Evolutionary conservation across 805 yeast species (phyloP).

Genomic region (Pichia manshurica): DNA sequence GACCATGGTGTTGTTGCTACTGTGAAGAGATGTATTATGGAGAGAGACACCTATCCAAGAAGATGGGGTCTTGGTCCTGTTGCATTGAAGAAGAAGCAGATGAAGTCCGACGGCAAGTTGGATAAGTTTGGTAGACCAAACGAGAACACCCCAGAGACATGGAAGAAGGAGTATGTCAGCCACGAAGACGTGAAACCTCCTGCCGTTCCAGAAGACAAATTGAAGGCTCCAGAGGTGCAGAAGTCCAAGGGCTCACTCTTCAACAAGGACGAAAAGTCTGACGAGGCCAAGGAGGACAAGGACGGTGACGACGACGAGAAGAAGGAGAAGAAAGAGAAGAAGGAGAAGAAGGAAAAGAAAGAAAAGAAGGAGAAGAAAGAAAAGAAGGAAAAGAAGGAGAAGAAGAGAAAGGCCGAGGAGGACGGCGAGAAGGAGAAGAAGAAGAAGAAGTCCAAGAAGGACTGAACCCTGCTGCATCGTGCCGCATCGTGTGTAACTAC

Average conservation of each 20-base stretch:
- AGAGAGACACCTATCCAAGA: slow-evolving; percentile 98
- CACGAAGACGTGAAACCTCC: slow-evolving; percentile 60
- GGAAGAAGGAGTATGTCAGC: slow-evolving; percentile 83
- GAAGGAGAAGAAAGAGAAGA: slow-evolving; percentile 37
- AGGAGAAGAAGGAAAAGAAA: slow-evolving; percentile 19
- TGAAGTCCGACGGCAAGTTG: slow-evolving; percentile 94
- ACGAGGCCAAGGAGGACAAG: slow-evolving; percentile 25
- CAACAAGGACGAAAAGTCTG: slow-evolving; percentile 21
- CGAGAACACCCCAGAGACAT: slow-evolving; percentile 87
- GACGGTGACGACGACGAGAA: slow-evolving; percentile 32
- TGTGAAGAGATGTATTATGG: slow-evolving; percentile 99
- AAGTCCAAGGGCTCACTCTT: slow-evolving; percentile 45
- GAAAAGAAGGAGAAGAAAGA: slow-evolving; percentile 21
- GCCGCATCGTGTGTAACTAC: background rate
- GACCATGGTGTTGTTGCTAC: slow-evolving; percentile 99
- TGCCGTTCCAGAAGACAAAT: slow-evolving; percentile 50
- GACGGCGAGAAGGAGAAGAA: slow-evolving; percentile 27
- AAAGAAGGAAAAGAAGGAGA: slow-evolving; percentile 36
- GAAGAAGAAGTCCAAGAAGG: slow-evolving; percentile 20
- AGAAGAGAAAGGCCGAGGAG: slow-evolving; percentile 35
- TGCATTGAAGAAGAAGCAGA: slow-evolving; percentile 96
- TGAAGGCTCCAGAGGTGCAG: slow-evolving; percentile 33
- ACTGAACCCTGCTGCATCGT: background rate
- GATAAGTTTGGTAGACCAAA: slow-evolving; percentile 92
- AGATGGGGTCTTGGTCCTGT: slow-evolving; percentile 99